These are phyloP conservation scores for Eimeria praecox DNA, from an alignment of 169 alveolate species.

Conservation along the genomic window DNA sequence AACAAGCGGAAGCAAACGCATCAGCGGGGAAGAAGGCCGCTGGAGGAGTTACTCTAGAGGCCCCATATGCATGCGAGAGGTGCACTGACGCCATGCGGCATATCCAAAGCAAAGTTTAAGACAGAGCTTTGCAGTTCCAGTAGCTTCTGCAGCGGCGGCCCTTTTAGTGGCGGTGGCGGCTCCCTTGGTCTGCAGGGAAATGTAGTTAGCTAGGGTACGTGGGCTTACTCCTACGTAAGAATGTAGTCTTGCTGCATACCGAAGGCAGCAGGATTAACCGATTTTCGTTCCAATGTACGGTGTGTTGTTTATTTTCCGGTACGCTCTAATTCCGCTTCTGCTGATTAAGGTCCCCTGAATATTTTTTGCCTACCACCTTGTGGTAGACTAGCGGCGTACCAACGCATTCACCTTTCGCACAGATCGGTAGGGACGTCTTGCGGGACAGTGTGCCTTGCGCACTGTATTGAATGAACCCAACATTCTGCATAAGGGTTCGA, in stretches of 20 bases:
- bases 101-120: background rate
- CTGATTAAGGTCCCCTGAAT: background rate
- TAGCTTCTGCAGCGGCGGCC: background rate
- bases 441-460: background rate
- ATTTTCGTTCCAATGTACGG: background rate
- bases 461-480: background rate
- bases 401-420: background rate
- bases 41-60: background rate
- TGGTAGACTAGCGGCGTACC: background rate
- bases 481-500: background rate
- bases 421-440: background rate
- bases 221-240: background rate
- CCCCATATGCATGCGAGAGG: constrained; percentile 58
- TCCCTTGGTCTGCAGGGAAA: background rate
- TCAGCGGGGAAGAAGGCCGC: background rate
- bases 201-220: background rate
- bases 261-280: background rate
- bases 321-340: background rate
- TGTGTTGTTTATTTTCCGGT: too few relatives aligned
- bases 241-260: background rate
- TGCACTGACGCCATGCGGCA: constrained; percentile 53
- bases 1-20: background rate
- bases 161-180: background rate
- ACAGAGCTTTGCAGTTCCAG: background rate
- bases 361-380: background rate